Evolutionary conservation across 2,329 filamentous ascomycete species (phyloP), one percentile per base, ranked within the genome.

Genomic region (Penicillium sp.): DNA sequence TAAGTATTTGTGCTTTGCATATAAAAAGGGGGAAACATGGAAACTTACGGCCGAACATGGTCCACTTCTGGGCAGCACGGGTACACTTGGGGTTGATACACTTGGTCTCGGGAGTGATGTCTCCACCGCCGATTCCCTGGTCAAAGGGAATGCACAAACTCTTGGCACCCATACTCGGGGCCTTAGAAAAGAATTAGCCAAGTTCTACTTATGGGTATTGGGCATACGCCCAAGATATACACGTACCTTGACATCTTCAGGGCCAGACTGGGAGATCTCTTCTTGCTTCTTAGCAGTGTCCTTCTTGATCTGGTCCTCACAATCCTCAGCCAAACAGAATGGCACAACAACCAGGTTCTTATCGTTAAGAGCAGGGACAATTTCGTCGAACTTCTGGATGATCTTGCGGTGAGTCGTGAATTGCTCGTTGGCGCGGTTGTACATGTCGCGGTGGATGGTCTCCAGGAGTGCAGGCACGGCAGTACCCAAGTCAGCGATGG

Each of bases 341-440:
- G 93, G 93, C 62, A 97, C 95, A 56, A 97, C 80, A 39, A 95
- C 87, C 39, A 97, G 87, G 70, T 97, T 96, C 84, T 95, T 96
- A 71, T 84, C 81, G 75, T 99, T 94, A 36, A 99, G 85, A 0
- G 91, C 87, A 7, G 94, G 93, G 42, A 94, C 85, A 52, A 99
- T 95, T 49, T 96, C 88, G 34, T 91, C 87, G 94, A 94, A 99
- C 63, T 92, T 85, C 45, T 85, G 90, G 64, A 97, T 81, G 59
- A 89, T 79, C 65, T 94, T 83, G 58, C 92, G 87, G 79, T 97
- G 93, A 57, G 87, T 82, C 45, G 86, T 82, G 83, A 91, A 99
- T 7, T 88, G 80, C 57, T 83, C 81, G 61, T 95, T 87, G 13
- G 95, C 94, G 73, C 90, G 86, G 51, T 78, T 77, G 75, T 84